Base-by-base conservation (phyloP, 2,329 filamentous ascomycete species). In the Alternaria arborescens region DNA sequence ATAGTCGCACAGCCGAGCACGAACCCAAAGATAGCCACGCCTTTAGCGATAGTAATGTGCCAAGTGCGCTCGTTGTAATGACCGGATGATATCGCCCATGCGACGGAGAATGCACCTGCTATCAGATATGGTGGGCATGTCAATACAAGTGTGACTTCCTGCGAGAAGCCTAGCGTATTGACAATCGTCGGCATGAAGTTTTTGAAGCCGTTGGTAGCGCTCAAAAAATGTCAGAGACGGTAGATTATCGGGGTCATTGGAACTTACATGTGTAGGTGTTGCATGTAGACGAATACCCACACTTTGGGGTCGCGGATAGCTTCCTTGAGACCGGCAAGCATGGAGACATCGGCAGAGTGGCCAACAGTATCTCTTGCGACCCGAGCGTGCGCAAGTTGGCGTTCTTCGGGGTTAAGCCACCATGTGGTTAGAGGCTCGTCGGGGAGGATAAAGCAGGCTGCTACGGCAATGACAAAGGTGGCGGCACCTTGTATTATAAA, bases 201-300 rank as follows among this genome's bases (percentile, higher is more conserved):
- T 61, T 75, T 73, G 47, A 75, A 76, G 22, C 26, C 44, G n/a
- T 47, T 47, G 6, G 43, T 32, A 0, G 30, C 30, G 2, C 30
- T 32, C 4, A 1, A 30, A 8, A 8, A 11, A 0, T 32, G 30
- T 32, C n/a, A 47, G 44, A 75, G 86, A 86, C 0, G 81, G 80
- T 60, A 85, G 0, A 81, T 83, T 86, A 74, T 67, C 86, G 83
- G 67, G 85, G 83, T 70, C 86, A 85, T 64, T 85, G 82, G 83
- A 86, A 85, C 26, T 32, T 3, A 47, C 44, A 26, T 26, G 24
- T 26, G 24, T 26, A 47, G 44, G 26, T 47, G 44, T 47, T 47
- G 44, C 44, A 47, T 47, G 36, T 86, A 75, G 3, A 81, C 82
- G 64, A 86, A 83, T 3, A 87, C 69, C 81, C 83, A 87, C 0